Percentiles rank a stretch among this genome's conserved stretches.
Evolutionary conservation across 2,329 filamentous ascomycete species (phyloP).

Genomic region (Talaromyces sp.): DNA sequence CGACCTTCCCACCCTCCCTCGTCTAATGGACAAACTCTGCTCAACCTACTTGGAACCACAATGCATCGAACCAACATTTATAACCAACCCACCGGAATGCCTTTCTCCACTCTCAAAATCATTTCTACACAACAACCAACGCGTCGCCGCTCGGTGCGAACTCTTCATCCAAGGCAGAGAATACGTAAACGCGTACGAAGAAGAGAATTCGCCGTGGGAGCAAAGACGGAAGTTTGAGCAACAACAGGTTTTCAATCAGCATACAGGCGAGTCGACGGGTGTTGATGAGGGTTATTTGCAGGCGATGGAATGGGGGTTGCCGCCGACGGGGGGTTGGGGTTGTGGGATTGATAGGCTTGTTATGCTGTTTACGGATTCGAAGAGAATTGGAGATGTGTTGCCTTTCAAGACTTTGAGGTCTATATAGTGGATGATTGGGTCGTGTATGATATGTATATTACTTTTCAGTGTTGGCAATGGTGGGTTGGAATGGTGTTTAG

Average conservation of each 20-base stretch:
- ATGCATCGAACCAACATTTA: slow-evolving; percentile 73
- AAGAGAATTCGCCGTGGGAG: slow-evolving; percentile 88
- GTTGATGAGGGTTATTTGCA: slow-evolving; percentile 79
- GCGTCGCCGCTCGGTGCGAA: slow-evolving; percentile 77
- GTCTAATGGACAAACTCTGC: slow-evolving; percentile 78
- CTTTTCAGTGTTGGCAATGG: background rate
- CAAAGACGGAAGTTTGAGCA: slow-evolving; percentile 78
- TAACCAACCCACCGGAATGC: slow-evolving; percentile 83
- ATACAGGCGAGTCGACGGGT: slow-evolving; percentile 48
- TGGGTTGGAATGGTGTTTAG: background rate
- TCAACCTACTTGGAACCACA: slow-evolving; percentile 72
- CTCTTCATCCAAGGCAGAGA: slow-evolving; percentile 78
- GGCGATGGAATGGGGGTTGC: slow-evolving; percentile 81
- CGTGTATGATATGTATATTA: background rate
- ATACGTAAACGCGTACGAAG: slow-evolving; percentile 95
- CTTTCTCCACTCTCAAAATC: slow-evolving; percentile 91
- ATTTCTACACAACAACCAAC: slow-evolving; percentile 65
- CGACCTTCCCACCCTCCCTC: slow-evolving; percentile 56
- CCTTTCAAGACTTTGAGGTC: slow-evolving; percentile 77
- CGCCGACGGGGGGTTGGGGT: slow-evolving; percentile 96
- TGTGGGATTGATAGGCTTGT: slow-evolving; percentile 86
- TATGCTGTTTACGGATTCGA: slow-evolving; percentile 80
- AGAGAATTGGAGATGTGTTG: slow-evolving; percentile 79
- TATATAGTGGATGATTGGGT: slow-evolving; percentile 31
- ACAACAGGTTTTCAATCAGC: slow-evolving; percentile 50